phyloP scores from a whole-genome alignment of 1,139 yeast genomes.

The Arxiozyma heterogenica region DNA sequence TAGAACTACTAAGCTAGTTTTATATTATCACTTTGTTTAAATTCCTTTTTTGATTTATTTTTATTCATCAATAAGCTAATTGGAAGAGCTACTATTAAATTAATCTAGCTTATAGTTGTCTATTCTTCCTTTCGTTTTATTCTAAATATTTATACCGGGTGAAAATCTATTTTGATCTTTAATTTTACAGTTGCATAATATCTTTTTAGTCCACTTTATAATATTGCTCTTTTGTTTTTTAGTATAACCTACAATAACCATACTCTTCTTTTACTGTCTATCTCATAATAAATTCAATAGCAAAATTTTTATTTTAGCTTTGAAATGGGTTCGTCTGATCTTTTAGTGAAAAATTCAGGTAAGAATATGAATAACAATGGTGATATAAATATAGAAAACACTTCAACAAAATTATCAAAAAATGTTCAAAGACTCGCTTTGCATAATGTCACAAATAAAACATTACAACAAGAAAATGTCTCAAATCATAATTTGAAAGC shows the following conservation, averaged over 20 bases:
- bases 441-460: constrained; percentile 29
- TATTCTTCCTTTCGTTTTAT: not conserved
- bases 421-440: constrained; percentile 27
- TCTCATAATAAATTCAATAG: not conserved
- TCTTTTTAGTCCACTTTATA: too few species aligned
- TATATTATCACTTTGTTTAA: too few species aligned
- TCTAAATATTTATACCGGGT: too few species aligned
- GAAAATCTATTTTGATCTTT: too few species aligned
- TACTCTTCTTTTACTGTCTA: not conserved
- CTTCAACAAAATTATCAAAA: constrained; percentile 18
- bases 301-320: not conserved
- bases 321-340: constrained; percentile 3
- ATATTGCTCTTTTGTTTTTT: not conserved
- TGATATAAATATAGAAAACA: constrained; percentile 3
- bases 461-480: constrained; percentile 18
- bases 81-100: not conserved
- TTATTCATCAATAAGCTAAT: not conserved
- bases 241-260: too few species aligned
- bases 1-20: too few species aligned
- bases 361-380: not conserved
- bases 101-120: not conserved
- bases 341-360: not conserved
- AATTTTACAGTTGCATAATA: not conserved
- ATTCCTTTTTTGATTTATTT: too few species aligned
- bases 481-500: constrained; percentile 15